Evolutionary conservation across 73 alveolate genomes (phyloP).

Genomic region (Chromera velia): DNA sequence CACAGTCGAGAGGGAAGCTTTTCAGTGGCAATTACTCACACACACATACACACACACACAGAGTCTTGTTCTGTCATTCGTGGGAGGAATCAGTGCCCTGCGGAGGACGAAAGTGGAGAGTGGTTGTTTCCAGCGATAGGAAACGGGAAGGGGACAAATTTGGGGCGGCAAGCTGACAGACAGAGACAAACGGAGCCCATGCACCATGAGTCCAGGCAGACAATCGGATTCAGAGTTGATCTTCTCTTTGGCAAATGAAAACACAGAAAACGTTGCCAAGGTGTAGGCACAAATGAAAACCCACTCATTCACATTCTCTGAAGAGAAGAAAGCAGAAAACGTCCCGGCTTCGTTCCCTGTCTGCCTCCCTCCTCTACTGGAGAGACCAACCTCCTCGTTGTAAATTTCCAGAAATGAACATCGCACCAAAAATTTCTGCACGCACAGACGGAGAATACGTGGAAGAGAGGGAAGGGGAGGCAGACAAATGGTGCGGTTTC

Average conservation of each 20-base stretch:
- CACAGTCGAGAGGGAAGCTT: neutral
- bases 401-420: constrained; percentile 63
- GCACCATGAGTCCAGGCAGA: neutral
- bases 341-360: neutral
- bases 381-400: constrained; percentile 47
- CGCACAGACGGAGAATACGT: no score
- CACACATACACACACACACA: neutral
- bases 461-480: no score
- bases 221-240: neutral
- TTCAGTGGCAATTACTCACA: neutral
- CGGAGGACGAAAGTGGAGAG: neutral
- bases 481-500: no score
- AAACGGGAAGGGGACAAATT: neutral
- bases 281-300: neutral
- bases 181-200: neutral
- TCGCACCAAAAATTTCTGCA: constrained; percentile 51
- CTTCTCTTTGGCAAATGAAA: neutral
- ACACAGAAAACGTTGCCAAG: no score
- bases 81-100: no score
- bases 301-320: neutral
- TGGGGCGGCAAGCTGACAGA: neutral
- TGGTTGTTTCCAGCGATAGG: neutral
- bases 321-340: neutral
- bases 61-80: neutral
- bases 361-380: neutral